Evolutionary conservation across 345 rosid species (phyloP), one percentile per base, ranked within the genome.

Genomic region (Barbarea vulgaris): DNA sequence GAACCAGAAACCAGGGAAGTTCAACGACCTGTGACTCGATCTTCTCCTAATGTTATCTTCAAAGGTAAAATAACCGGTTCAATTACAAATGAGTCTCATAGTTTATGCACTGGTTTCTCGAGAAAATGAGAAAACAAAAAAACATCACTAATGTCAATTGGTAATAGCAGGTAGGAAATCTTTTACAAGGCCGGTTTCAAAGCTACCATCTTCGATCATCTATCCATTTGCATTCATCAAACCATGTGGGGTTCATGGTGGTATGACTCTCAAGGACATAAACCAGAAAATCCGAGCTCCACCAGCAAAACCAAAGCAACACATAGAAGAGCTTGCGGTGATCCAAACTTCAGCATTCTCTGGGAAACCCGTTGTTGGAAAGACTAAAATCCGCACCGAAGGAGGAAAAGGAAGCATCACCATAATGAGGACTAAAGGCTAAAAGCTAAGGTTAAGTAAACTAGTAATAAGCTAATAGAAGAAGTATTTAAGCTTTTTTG

Each of bases 371-470:
- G 98, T 96, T 56, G 98, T 96, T 47, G 99, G 93, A 36, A 93
- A 93, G 85, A 96, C 97, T 15, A 96, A 85, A 80, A 96, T 96
- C 71, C 96, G 93, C 62, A 96, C 98, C 0, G 96, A 96, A 84
- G 99, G 98, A 67, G 98, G 99, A 44, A 96, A 87, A 83, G 99
- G 99, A 52, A 96, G 98, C 85, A 96, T 96, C 71, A 96, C 98
- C 7, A 93, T 96, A 3, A 91, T 88, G 94, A 86, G 99, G 80
- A 96, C 99, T 18, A 95, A 81, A 83, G 98, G 97, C 15, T 94
- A 70, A 70, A 70, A 53, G 15, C 27, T 21, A 11, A 58, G 41
- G 9, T 15, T 11, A 42, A 67, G 67, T 69, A 18, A 74, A n/a
- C 50, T 46, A 25, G 77, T 48, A 48, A 46, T 5, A 50, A 36